phyloP scores from a whole-genome alignment of 148 eudicot species.

The Gaultheria prostrata region DNA sequence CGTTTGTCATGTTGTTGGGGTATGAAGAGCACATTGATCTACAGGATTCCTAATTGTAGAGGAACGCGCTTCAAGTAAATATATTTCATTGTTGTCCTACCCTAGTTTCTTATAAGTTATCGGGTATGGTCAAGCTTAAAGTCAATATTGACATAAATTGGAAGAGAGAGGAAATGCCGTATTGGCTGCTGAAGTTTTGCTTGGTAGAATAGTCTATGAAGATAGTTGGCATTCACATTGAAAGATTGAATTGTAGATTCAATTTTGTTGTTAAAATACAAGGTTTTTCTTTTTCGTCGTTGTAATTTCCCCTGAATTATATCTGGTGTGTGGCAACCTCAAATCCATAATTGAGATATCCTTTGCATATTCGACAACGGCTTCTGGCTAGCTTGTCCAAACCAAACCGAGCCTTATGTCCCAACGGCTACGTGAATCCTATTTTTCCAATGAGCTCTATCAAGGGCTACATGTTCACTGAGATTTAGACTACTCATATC shows the following conservation, averaged over 20 bases:
- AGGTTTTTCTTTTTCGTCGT: not conserved
- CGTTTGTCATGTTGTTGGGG: not conserved
- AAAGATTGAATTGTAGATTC: not conserved
- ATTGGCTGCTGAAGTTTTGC: not conserved
- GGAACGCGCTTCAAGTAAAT: not conserved
- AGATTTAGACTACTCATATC: too few species aligned
- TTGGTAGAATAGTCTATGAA: not conserved
- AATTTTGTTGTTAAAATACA: not conserved
- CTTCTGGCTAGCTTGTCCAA: not conserved
- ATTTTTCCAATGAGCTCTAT: too few species aligned
- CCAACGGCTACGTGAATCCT: too few species aligned
- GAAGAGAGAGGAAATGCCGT: not conserved
- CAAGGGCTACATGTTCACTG: too few species aligned
- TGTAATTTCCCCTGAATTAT: not conserved
- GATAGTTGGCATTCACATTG: not conserved
- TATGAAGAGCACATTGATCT: not conserved
- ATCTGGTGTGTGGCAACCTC: not conserved
- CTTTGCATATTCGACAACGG: not conserved
- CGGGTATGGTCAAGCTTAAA: not conserved
- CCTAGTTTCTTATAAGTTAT: not conserved
- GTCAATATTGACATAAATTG: not conserved
- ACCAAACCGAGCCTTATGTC: too few species aligned
- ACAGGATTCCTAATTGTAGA: not conserved
- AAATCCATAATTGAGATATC: not conserved
- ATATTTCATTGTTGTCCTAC: not conserved